Base-by-base conservation (phyloP, 2,329 filamentous ascomycete genomes). In the Ascocoryne sarcoides region DNA sequence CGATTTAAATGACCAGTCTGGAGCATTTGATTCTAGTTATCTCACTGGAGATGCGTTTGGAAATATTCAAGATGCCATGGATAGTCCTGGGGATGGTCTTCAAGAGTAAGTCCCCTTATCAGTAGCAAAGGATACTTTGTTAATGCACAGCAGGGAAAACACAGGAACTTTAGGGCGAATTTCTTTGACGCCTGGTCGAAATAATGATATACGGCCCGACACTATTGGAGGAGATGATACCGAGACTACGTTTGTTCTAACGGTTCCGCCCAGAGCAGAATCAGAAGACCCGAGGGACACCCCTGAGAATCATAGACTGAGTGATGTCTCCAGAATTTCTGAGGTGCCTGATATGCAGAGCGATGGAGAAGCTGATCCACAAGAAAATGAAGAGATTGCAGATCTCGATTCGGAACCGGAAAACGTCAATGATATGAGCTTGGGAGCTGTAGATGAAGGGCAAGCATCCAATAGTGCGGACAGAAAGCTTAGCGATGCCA, bases 241-340 rank as follows among this genome's bases (percentile, higher is more conserved):
- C 8, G 57, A 59, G 10, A 52, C 50, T 15, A 58, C 53, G 1
- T 61, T 61, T 40, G 46, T 55, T 2, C 54, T 61, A 14, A 54
- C 49, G 10, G 51, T 61, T 14, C 57, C 57, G n/a, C 50, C 42
- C 12, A 46, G 52, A 45, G 49, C 52, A n/a, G 36, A 36, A n/a
- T 43, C 45, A 7, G 45, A 46, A 10, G 18, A 19, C 12, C 9
- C 4, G 7, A 39, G 34, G 30, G 23, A 30, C 16, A 35, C 8
- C 17, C 7, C 14, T n/a, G 5, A 9, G n/a, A 19, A 18, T 9
- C 10, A 33, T 4, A 4, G 10, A 4, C 16, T 33, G 4, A 17
- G 12, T 9, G 7, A n/a, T 15, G 19, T 16, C 10, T 33, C 12
- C 7, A 33, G n/a, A 4, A 33, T 16, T n/a, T 30, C 28, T 16